Evolutionary conservation across 2,329 filamentous ascomycete genomes (phyloP).

Genomic region (Xylariaceae sp.): DNA sequence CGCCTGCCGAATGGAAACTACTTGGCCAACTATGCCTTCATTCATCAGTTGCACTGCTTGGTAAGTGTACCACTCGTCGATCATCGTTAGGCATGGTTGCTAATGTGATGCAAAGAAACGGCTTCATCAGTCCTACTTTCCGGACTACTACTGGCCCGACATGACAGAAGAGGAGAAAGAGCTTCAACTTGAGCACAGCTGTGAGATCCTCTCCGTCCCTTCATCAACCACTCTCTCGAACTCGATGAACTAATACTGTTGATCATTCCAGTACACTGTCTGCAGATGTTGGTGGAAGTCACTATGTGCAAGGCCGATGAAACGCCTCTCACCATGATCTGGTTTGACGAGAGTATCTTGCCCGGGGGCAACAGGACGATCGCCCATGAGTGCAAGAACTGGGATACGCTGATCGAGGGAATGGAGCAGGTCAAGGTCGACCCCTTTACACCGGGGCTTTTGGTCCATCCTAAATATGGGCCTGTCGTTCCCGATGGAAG

Average conservation of each 20-base stretch:
- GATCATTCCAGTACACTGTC: conserved; percentile 18
- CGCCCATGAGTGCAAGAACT: conserved; percentile 23
- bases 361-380: conserved; percentile 24
- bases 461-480: conserved; percentile 25
- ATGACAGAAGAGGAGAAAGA: conserved; percentile 25
- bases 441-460: conserved; percentile 22
- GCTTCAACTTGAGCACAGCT: conserved; percentile 22
- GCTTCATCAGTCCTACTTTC: conserved; percentile 25
- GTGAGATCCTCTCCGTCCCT: conserved; percentile 10
- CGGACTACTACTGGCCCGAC: conserved; percentile 22
- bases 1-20: conserved; percentile 24
- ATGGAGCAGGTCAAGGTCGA: conserved; percentile 23
- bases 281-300: conserved; percentile 24
- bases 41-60: conserved; percentile 23
- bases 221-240: not conserved
- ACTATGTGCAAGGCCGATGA: conserved; percentile 25
- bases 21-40: conserved; percentile 25
- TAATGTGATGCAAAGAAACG: conserved; percentile 16
- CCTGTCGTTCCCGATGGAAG: conserved; percentile 20
- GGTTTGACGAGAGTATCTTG: conserved; percentile 24
- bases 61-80: conserved; percentile 4
- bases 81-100: no score
- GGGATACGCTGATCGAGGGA: conserved; percentile 20
- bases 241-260: not conserved
- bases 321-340: conserved; percentile 25